Percentiles rank a stretch among this genome's conserved stretches.
Conservation (phyloP, 2,329 filamentous ascomycete genomes). For the Trichoderma harzianum region DNA sequence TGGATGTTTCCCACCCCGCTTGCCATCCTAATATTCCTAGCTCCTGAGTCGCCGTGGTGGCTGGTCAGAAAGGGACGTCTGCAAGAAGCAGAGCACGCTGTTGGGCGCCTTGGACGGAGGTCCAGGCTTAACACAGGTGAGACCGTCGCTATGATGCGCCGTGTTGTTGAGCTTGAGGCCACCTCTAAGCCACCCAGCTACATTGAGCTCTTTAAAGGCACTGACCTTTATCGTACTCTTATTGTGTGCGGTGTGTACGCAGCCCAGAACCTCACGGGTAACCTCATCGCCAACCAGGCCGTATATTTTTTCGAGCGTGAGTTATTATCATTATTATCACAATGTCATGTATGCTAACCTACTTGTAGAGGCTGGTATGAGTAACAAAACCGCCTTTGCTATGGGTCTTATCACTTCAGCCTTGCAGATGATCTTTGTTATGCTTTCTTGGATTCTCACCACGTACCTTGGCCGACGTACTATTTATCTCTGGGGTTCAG, state of each 20-base stretch:
- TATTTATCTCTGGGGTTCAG: neutral
- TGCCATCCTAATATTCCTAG: neutral
- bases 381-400: neutral
- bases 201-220: neutral
- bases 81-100: neutral
- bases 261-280: neutral
- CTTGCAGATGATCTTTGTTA: constrained; percentile 2
- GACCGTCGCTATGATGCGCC: neutral
- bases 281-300: neutral
- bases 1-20: constrained; percentile 1
- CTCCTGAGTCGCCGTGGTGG: neutral
- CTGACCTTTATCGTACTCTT: neutral
- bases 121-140: neutral
- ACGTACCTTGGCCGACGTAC: neutral
- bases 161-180: neutral
- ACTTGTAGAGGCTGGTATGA: neutral
- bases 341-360: neutral
- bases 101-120: neutral
- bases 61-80: neutral
- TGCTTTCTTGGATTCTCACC: constrained; percentile 5
- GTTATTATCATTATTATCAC: neutral
- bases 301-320: neutral
- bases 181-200: neutral
- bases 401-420: neutral
- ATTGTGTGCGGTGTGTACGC: constrained; percentile 2